Percentiles rank a stretch among this genome's conserved stretches.
phyloP scores from a whole-genome alignment of 1,284 basidiomycete genomes.

The Leccinum angustisporum region DNA sequence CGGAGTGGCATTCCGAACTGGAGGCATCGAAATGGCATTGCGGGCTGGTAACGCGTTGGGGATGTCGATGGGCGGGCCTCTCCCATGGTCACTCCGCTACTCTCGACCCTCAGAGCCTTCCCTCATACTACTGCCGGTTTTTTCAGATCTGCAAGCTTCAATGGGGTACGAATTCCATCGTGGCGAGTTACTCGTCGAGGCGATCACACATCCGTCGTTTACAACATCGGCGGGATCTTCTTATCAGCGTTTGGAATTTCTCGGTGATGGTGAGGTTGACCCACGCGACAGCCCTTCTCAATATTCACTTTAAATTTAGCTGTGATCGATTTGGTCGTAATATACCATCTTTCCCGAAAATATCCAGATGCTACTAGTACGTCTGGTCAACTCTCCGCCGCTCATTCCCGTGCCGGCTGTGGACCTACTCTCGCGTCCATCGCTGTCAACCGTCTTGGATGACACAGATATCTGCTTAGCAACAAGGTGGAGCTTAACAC shows the following conservation, averaged over 20 bases:
- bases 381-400: constrained; percentile 72
- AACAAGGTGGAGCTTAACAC: too few species aligned
- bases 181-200: constrained; percentile 65
- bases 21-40: constrained; percentile 68
- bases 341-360: constrained; percentile 68
- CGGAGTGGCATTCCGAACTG: constrained; percentile 70
- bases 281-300: neutral
- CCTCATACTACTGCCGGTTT: constrained; percentile 46
- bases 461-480: constrained; percentile 62
- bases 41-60: constrained; percentile 63
- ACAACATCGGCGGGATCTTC: constrained; percentile 53
- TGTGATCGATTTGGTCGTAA: constrained; percentile 73
- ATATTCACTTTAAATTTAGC: constrained; percentile 42
- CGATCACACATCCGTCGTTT: constrained; percentile 80
- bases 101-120: constrained; percentile 32
- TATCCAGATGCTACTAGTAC: constrained; percentile 57
- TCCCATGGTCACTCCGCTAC: constrained; percentile 62
- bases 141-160: constrained; percentile 55
- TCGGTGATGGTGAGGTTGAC: constrained; percentile 71
- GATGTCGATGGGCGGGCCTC: constrained; percentile 66
- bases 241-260: constrained; percentile 82
- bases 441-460: constrained; percentile 58
- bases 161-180: constrained; percentile 73
- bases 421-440: constrained; percentile 69
- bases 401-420: constrained; percentile 73